Evolutionary conservation across 1,284 basidiomycete species (phyloP).

Genomic region (Inonotus obliquus): DNA sequence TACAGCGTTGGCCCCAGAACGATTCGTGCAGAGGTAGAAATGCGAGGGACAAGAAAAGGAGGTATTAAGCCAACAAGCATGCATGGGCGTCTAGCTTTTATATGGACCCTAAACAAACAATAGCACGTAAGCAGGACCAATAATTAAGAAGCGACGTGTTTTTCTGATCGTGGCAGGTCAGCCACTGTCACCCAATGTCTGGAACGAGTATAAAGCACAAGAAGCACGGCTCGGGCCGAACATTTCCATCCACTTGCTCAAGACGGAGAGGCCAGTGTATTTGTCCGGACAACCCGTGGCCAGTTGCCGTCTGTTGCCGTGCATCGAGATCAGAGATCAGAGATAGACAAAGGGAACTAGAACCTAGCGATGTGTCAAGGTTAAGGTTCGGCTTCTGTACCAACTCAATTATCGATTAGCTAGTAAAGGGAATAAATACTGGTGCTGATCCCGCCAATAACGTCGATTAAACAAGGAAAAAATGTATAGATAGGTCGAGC

Average conservation of each 20-base stretch:
- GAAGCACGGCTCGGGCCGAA: background rate
- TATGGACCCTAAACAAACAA: constrained; percentile 4
- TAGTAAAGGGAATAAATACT: background rate
- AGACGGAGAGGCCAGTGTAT: background rate
- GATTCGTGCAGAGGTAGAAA: background rate
- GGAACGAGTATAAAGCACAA: constrained; percentile 1
- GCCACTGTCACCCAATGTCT: background rate
- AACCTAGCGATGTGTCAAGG: background rate
- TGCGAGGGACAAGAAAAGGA: background rate
- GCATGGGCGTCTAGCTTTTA: background rate
- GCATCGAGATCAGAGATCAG: background rate
- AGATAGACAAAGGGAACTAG: background rate
- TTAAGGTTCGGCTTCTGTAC: background rate
- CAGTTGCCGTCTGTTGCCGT: background rate
- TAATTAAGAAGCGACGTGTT: background rate
- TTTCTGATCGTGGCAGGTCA: background rate
- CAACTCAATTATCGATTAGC: background rate
- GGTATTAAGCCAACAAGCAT: background rate
- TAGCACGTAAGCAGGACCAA: background rate
- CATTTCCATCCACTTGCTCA: background rate
- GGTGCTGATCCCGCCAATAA: background rate
- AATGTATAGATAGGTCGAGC: background rate
- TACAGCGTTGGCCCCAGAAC: background rate
- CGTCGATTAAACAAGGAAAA: background rate
- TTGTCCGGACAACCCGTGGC: constrained; percentile 8